A percentile compares a stretch with the other conserved stretches of the same genome.
Conservation (phyloP, 1,139 yeast genomes). For the Diutina mesorugosa region DNA sequence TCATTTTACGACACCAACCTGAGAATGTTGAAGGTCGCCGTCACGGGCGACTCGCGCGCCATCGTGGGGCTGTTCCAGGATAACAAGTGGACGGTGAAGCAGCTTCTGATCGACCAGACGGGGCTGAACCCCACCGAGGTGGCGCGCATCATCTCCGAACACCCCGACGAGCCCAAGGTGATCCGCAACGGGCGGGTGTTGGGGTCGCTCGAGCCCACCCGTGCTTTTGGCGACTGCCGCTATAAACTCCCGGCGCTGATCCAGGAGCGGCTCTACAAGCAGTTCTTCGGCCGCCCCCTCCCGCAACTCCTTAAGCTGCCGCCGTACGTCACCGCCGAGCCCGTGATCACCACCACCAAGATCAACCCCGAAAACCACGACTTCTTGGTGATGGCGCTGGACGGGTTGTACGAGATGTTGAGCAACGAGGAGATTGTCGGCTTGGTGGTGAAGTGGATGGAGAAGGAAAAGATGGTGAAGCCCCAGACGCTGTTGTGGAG, state of each 20-base stretch:
- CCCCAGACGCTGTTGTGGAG: conserved; percentile 40
- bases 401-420: conserved; percentile 86
- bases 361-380: conserved; percentile 63
- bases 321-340: conserved; percentile 96
- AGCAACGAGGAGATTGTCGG: conserved; percentile 90
- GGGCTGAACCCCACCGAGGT: conserved; percentile 88
- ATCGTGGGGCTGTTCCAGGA: conserved; percentile 63
- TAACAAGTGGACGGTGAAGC: conserved; percentile 78
- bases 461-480: conserved; percentile 46
- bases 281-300: conserved; percentile 51
- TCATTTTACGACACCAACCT: conserved; percentile 76
- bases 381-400: conserved; percentile 86
- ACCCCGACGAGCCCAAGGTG: conserved; percentile 80
- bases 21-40: conserved; percentile 72
- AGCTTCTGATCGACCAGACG: conserved; percentile 85
- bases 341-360: conserved; percentile 76
- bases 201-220: conserved; percentile 79
- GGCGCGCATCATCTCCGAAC: conserved; percentile 70
- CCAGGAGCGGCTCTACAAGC: conserved; percentile 62
- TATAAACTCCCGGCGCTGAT: conserved; percentile 67
- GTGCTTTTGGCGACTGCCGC: conserved; percentile 96
- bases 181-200: conserved; percentile 81
- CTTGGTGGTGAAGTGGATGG: conserved; percentile 90
- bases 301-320: conserved; percentile 79
- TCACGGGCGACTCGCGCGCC: conserved; percentile 94